Conservation (phyloP, 2,329 filamentous ascomycete genomes). For the Hypomyces rosellus region DNA sequence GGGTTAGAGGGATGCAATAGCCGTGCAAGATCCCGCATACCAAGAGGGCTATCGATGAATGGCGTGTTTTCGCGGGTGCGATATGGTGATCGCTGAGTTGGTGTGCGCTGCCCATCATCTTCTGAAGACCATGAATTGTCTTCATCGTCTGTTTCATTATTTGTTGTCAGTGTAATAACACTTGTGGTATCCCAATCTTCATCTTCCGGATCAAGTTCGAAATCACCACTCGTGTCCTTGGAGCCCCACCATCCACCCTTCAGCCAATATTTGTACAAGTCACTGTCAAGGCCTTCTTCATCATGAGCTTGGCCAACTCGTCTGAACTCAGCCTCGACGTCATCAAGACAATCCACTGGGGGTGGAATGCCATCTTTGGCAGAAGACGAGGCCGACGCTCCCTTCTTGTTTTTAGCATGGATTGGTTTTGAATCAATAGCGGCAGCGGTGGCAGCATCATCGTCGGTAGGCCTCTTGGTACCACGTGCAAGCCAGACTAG, state of each 20-base stretch:
- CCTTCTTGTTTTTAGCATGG: background rate
- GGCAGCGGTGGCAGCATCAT: background rate
- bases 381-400: background rate
- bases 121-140: conserved; percentile 44
- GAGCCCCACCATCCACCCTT: conserved; percentile 79
- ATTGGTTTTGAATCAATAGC: background rate
- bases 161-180: conserved; percentile 55
- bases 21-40: conserved; percentile 63
- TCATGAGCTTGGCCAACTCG: conserved; percentile 41
- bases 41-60: conserved; percentile 55
- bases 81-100: conserved; percentile 58
- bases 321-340: conserved; percentile 76
- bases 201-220: conserved; percentile 48
- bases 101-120: conserved; percentile 57
- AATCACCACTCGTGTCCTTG: conserved; percentile 74
- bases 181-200: conserved; percentile 72
- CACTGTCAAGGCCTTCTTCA: conserved; percentile 64
- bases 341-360: conserved; percentile 44
- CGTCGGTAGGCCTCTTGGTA: conserved; percentile 22
- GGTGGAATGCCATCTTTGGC: background rate
- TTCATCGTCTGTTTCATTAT: conserved; percentile 31
- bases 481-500: conserved; percentile 48
- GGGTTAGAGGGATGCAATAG: conserved; percentile 74
- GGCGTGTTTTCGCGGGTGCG: conserved; percentile 49
- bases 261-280: conserved; percentile 80